phyloP scores from a whole-genome alignment of 768 basidiomycete genomes.

The Amanita subjunquillea region DNA sequence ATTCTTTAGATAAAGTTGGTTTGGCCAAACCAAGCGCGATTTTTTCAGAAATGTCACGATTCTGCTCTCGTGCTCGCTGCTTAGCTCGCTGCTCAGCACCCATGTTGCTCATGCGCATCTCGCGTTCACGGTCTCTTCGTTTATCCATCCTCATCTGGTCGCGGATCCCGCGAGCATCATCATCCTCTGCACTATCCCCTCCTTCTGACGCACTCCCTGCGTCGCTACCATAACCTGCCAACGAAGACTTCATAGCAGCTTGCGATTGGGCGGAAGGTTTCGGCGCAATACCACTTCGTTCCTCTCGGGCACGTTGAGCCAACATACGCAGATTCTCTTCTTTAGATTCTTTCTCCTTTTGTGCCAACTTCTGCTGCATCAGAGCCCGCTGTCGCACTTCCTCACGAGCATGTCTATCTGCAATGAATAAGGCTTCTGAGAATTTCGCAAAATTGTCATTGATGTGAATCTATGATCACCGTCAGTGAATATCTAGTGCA shows the following conservation, averaged over 20 bases:
- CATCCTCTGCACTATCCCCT: slow-evolving; percentile 58
- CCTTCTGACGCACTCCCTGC: slow-evolving; percentile 45
- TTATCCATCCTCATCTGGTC: slow-evolving; percentile 91
- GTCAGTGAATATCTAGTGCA: not conserved
- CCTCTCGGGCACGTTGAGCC: slow-evolving; percentile 93
- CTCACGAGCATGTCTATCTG: slow-evolving; percentile 95
- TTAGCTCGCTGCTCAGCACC: slow-evolving; percentile 94
- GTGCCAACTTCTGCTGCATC: slow-evolving; percentile 98
- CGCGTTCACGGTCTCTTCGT: slow-evolving; percentile 87
- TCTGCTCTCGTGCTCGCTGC: slow-evolving; percentile 90
- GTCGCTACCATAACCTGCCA: slow-evolving; percentile 85
- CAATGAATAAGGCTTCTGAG: slow-evolving; percentile 90
- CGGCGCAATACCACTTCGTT: slow-evolving; percentile 71
- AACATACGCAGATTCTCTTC: slow-evolving; percentile 92
- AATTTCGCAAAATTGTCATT: slow-evolving; percentile 99
- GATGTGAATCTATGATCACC: slow-evolving; percentile 71
- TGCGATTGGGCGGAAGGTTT: slow-evolving; percentile 60
- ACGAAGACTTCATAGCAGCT: slow-evolving; percentile 61
- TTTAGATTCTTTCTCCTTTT: slow-evolving; percentile 95
- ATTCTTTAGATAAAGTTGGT: slow-evolving; percentile 91
- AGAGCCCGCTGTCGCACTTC: slow-evolving; percentile 93
- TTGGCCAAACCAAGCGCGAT: slow-evolving; percentile 96
- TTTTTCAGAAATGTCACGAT: slow-evolving; percentile 99
- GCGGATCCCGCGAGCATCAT: slow-evolving; percentile 76
- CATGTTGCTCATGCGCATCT: slow-evolving; percentile 99